Conservation (phyloP, 352 stramenopile genomes). For the Pythium dissimile region DNA sequence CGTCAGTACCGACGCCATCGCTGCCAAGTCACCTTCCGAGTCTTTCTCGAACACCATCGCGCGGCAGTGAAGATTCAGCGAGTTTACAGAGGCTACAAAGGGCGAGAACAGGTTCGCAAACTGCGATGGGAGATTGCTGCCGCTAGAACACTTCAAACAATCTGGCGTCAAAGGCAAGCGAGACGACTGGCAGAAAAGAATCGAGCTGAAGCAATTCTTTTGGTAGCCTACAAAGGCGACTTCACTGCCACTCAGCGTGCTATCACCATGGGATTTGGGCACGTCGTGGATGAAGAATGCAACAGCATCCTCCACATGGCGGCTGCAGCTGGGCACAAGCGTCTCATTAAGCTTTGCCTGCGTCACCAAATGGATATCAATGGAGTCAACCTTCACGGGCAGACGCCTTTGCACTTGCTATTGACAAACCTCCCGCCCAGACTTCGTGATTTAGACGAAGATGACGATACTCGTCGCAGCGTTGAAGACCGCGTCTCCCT, state of each 20-base stretch:
- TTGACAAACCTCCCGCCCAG: slow-evolving; percentile 44
- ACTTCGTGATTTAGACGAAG: slow-evolving; percentile 3
- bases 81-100: slow-evolving; percentile 43
- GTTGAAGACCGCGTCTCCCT: slow-evolving; percentile 45
- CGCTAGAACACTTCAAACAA: slow-evolving; percentile 47
- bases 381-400: slow-evolving; percentile 39
- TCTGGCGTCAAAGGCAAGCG: slow-evolving; percentile 48
- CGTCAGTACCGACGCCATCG: slow-evolving; percentile 53
- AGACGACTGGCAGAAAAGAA: slow-evolving; percentile 30
- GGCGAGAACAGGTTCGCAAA: slow-evolving; percentile 31
- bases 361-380: slow-evolving; percentile 75
- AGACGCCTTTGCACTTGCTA: slow-evolving; percentile 74
- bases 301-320: slow-evolving; percentile 76
- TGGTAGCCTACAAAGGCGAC: slow-evolving; percentile 68
- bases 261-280: slow-evolving; percentile 45
- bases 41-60: slow-evolving; percentile 30
- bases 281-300: slow-evolving; percentile 47
- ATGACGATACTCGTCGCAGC: slow-evolving; percentile 8
- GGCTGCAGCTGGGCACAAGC: slow-evolving; percentile 61
- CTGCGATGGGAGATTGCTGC: slow-evolving; percentile 39
- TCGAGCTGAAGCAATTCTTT: slow-evolving; percentile 55
- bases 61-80: slow-evolving; percentile 59
- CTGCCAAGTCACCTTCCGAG: slow-evolving; percentile 48
- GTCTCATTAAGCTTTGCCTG: slow-evolving; percentile 81
- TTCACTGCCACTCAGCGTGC: slow-evolving; percentile 63